phyloP scores from a whole-genome alignment of 768 basidiomycete genomes.

The Auriscalpium orientale region DNA sequence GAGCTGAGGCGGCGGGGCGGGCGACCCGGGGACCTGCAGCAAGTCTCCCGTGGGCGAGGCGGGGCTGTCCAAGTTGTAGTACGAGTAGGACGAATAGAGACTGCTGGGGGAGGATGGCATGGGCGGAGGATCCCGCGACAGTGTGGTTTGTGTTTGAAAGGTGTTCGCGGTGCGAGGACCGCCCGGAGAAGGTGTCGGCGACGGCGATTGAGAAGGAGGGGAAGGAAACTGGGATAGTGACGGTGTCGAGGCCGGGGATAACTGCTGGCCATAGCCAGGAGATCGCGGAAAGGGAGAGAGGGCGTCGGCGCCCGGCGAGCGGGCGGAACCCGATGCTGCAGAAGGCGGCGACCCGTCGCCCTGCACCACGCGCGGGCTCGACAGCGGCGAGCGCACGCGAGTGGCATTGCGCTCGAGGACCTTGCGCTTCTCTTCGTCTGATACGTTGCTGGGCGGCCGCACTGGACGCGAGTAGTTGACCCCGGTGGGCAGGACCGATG shows the following conservation, averaged over 20 bases:
- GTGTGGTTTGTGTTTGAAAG: constrained; percentile 5
- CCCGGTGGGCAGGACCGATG: constrained; percentile 36
- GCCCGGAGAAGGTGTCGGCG: background rate
- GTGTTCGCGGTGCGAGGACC: constrained; percentile 7
- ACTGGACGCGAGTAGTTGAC: constrained; percentile 63
- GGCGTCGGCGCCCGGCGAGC: constrained; percentile 1
- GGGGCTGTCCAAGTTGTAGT: constrained; percentile 20
- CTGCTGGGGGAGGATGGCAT: constrained; percentile 8
- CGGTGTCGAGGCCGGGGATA: constrained; percentile 5
- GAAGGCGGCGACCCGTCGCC: no score
- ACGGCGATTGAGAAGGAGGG: background rate
- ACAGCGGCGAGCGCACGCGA: constrained; percentile 17
- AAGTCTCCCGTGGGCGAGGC: constrained; percentile 3
- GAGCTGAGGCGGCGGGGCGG: constrained; percentile 2
- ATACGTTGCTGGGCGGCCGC: constrained; percentile 34
- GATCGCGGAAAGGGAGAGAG: constrained; percentile 1
- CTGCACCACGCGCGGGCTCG: background rate
- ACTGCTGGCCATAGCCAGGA: background rate
- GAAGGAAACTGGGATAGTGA: background rate
- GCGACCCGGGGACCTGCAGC: constrained; percentile 13
- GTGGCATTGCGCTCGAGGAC: constrained; percentile 55
- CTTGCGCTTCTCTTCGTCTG: constrained; percentile 32
- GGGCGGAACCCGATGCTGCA: background rate
- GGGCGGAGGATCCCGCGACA: constrained; percentile 9
- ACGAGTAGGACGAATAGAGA: constrained; percentile 25